Evolutionary conservation across 345 rosid species (phyloP).

Genomic region (Brassica rapa): DNA sequence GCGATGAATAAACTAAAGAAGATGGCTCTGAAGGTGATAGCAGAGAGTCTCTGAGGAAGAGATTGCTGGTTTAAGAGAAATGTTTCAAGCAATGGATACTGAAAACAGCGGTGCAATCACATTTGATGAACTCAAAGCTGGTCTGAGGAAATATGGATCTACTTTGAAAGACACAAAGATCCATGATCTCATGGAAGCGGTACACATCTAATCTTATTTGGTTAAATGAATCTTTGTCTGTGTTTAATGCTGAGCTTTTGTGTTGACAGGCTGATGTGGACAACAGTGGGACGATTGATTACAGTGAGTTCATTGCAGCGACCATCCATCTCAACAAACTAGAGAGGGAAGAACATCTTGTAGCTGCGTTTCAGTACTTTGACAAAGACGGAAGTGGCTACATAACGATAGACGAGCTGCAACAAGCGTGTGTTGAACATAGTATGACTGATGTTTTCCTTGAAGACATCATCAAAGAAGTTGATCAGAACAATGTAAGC

Average conservation of each 20-base stretch:
- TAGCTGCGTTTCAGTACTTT: constrained; percentile 88
- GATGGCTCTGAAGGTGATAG: constrained; percentile 98
- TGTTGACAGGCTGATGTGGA: constrained; percentile 90
- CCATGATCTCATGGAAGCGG: constrained; percentile 97
- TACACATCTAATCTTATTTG: constrained; percentile 33
- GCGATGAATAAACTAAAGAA: constrained; percentile 98
- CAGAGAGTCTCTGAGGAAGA: constrained; percentile 99
- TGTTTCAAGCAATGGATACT: constrained; percentile 93
- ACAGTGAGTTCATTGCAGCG: constrained; percentile 97
- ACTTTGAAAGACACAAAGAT: constrained; percentile 92
- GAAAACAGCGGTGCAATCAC: constrained; percentile 98
- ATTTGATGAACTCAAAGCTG: constrained; percentile 97
- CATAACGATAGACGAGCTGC: constrained; percentile 96
- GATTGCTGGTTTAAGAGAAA: constrained; percentile 93
- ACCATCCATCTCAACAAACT: constrained; percentile 94
- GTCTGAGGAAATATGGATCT: constrained; percentile 86
- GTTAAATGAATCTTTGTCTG: too few relatives aligned
- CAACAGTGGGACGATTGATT: constrained; percentile 97
- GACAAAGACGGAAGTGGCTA: constrained; percentile 97
- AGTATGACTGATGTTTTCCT: constrained; percentile 88
- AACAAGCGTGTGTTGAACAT: constrained; percentile 92
- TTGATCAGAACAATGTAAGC: constrained; percentile 94
- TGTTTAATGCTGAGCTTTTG: neutral
- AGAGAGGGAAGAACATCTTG: constrained; percentile 97
- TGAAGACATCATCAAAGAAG: constrained; percentile 93